Evolutionary conservation across 2,329 filamentous ascomycete species (phyloP), one percentile per base, ranked within the genome.

Genomic region (Colletotrichum cereale): DNA sequence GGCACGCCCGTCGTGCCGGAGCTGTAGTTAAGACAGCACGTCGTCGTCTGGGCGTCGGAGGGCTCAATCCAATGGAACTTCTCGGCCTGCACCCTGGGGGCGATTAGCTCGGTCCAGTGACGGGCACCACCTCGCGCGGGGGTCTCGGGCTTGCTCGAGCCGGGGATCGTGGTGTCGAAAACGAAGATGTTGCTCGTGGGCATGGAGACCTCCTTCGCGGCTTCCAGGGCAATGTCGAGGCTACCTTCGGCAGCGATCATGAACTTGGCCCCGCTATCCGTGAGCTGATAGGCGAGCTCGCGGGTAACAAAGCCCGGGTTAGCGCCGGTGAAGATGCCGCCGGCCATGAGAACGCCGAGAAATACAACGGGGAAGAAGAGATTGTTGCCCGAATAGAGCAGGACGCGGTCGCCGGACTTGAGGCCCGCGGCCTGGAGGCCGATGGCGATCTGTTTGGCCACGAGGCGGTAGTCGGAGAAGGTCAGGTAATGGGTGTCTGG

Each of bases 1-100:
- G 94, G 93, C 5, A 94, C 86, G 8, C 94, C 94, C 0, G 94
- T 97, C 1, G 92, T 95, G 14, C 93, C 90, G 38, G 88, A 91
- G 74, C 90, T 93, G 81, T 96, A 97, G 80, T 97, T 96, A 73
- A 97, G 87, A 31, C 89, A 91, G 75, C 91, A 89, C 1, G 89
- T 88, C 6, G 86, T 85, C 31, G 82, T 79, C 69, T 85, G 85
- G 2, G 88, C 81, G 50, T 87, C 83, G 0, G 82, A 79, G 0
- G 84, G 86, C 69, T 90, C 86, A 21, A 87, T 79, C 93, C 93
- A 96, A 58, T 82, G 80, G 79, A 92, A 95, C 2, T 77, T 77
- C 2, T 83, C 80, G 1, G 88, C 92, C 50, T 88, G 84, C 14
- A 82, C 78, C 40, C 82, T 82, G 1, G 82, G 81, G 5, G 84